Percentiles rank a stretch among this genome's conserved stretches.
Conservation (phyloP, 164 flowering plant species). For the Stephania yunnanensis region DNA sequence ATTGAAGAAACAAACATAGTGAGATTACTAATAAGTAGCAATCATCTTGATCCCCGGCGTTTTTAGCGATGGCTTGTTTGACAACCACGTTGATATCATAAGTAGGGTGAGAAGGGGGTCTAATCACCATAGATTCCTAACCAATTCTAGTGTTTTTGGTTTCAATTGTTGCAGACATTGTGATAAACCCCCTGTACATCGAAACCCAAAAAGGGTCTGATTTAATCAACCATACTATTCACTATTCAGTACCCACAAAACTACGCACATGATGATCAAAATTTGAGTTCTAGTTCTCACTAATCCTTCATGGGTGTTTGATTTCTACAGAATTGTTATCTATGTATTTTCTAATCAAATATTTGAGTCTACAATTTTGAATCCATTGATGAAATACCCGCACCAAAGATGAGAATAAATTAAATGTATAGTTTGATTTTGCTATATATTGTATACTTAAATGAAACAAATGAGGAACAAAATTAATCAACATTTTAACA, state of each 20-base stretch:
- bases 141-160: slow-evolving; percentile 14
- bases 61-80: slow-evolving; percentile 73
- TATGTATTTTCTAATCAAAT: too few species aligned
- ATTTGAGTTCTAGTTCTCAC: too few species aligned
- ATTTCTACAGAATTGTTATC: too few species aligned
- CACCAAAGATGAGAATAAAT: too few species aligned
- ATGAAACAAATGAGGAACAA: too few species aligned
- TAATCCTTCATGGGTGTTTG: too few species aligned
- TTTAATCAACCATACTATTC: not conserved
- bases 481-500: too few species aligned
- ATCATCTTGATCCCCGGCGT: slow-evolving; percentile 42
- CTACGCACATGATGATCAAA: too few species aligned
- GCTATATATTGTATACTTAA: too few species aligned
- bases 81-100: slow-evolving; percentile 70
- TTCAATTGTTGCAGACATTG: slow-evolving; percentile 23
- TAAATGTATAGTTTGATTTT: too few species aligned
- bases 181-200: not conserved
- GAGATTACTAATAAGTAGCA: not conserved
- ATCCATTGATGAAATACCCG: too few species aligned
- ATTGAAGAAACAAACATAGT: not conserved
- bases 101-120: slow-evolving; percentile 70
- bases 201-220: not conserved
- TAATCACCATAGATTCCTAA: slow-evolving; percentile 28
- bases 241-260: not conserved
- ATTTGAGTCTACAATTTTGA: too few species aligned